These are phyloP conservation scores for Ambrosiella xylebori DNA, from an alignment of 2,329 filamentous ascomycete genomes.

Conservation along the genomic window DNA sequence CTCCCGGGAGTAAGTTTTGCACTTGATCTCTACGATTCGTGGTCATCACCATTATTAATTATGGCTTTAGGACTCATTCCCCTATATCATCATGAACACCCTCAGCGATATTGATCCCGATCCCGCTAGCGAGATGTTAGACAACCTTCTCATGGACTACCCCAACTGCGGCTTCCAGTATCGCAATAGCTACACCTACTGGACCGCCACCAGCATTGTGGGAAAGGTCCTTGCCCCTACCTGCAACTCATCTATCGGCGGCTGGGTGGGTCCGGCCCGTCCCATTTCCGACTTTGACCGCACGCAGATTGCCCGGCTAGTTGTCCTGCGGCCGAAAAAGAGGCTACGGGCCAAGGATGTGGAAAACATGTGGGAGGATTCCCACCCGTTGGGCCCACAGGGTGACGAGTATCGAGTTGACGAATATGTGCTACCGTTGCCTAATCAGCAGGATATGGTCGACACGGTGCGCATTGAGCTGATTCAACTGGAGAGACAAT, in stretches of 20 bases:
- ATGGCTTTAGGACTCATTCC: constrained; percentile 36
- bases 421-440: constrained; percentile 44
- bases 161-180: constrained; percentile 62
- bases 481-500: constrained; percentile 35
- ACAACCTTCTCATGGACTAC: constrained; percentile 49
- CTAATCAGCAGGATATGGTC: constrained; percentile 38
- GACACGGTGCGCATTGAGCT: constrained; percentile 56
- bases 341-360: constrained; percentile 41
- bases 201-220: constrained; percentile 54
- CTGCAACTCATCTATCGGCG: constrained; percentile 45
- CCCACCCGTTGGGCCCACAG: constrained; percentile 49
- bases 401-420: constrained; percentile 44
- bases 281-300: constrained; percentile 49
- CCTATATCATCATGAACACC: constrained; percentile 64
- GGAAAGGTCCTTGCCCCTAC: constrained; percentile 61
- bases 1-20: constrained; percentile 43
- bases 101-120: constrained; percentile 60
- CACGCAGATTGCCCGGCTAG: constrained; percentile 53
- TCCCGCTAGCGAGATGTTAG: constrained; percentile 44
- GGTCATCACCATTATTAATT: constrained; percentile 3
- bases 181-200: constrained; percentile 56
- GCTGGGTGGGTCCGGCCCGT: constrained; percentile 58
- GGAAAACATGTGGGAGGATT: constrained; percentile 47
- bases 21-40: background rate
- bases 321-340: constrained; percentile 40